These are phyloP conservation scores for Colletotrichum lindemuthianum DNA, from an alignment of 2,329 filamentous ascomycete genomes.

Conservation along the genomic window DNA sequence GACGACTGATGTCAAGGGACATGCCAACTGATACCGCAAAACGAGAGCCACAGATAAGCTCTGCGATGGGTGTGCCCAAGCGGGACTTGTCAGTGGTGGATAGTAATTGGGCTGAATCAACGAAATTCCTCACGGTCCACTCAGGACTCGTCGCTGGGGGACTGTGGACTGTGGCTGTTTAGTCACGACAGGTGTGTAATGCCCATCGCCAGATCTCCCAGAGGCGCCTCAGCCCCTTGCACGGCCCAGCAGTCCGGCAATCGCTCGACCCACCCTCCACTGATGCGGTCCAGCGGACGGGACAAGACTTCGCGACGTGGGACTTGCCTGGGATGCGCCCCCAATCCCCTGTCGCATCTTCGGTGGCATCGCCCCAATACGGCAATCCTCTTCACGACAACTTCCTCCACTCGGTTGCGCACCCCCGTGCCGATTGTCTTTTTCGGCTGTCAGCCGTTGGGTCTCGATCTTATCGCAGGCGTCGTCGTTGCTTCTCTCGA, in stretches of 20 bases:
- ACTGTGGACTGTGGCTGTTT: conserved; percentile 27
- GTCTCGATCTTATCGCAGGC: conserved; percentile 28
- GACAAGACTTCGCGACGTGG: conserved; percentile 31
- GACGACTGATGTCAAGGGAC: too few species aligned
- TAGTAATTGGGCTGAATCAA: conserved; percentile 38
- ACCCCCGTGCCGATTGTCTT: background rate
- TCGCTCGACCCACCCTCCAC: conserved; percentile 21
- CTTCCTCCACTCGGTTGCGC: conserved; percentile 7
- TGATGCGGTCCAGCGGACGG: conserved; percentile 19
- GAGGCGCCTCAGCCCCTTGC: conserved; percentile 11
- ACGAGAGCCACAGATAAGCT: conserved; percentile 29
- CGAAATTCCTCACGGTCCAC: conserved; percentile 36
- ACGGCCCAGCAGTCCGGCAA: conserved; percentile 35
- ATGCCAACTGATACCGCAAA: conserved; percentile 1
- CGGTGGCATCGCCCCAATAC: conserved; percentile 22
- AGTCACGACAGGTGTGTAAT: conserved; percentile 4
- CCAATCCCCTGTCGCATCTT: conserved; percentile 19
- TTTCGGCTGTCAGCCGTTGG: background rate
- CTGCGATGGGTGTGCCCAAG: conserved; percentile 9
- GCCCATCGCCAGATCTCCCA: conserved; percentile 5
- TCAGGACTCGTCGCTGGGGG: conserved; percentile 16
- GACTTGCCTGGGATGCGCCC: conserved; percentile 13
- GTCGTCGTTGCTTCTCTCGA: conserved; percentile 2
- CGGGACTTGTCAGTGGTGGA: conserved; percentile 29
- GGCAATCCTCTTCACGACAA: conserved; percentile 31